Percentiles rank a stretch among this genome's conserved stretches.
phyloP scores from a whole-genome alignment of 345 rosid genomes.

The Linum lewisii region DNA sequence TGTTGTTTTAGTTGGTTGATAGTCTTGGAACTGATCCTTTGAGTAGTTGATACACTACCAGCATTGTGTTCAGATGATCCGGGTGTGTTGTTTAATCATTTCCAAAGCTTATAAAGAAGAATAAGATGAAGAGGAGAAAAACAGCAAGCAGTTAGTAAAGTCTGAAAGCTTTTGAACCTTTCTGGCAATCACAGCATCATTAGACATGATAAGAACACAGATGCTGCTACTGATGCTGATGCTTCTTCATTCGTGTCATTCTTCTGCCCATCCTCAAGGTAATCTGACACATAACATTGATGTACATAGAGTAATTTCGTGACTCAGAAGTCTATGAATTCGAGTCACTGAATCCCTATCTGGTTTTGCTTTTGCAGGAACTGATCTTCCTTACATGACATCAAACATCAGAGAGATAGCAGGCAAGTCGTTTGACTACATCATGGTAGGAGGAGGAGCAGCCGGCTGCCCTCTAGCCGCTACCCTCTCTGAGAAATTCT shows the following conservation, averaged over 20 bases:
- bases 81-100: too few species aligned
- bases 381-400: slow-evolving; percentile 44
- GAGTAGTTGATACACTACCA: too few species aligned
- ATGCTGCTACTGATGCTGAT: slow-evolving; percentile 3
- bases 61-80: too few species aligned
- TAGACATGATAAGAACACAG: too few species aligned
- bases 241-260: slow-evolving; percentile 5
- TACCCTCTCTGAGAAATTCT: slow-evolving; percentile 47
- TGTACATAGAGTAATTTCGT: neutral
- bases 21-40: slow-evolving; percentile 8
- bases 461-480: slow-evolving; percentile 66
- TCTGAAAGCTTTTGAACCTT: too few species aligned
- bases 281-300: neutral
- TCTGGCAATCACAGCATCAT: too few species aligned
- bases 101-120: too few species aligned
- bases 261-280: slow-evolving; percentile 27
- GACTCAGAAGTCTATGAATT: neutral
- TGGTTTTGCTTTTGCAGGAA: slow-evolving; percentile 21
- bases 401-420: slow-evolving; percentile 40
- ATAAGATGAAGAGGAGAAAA: too few species aligned
- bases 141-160: too few species aligned
- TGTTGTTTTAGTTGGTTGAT: too few species aligned
- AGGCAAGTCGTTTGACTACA: slow-evolving; percentile 67
- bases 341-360: neutral
- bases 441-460: slow-evolving; percentile 63